Evolutionary conservation across 31 red algal species (phyloP).

Genomic region (Odonthalia washingtoniensis): DNA sequence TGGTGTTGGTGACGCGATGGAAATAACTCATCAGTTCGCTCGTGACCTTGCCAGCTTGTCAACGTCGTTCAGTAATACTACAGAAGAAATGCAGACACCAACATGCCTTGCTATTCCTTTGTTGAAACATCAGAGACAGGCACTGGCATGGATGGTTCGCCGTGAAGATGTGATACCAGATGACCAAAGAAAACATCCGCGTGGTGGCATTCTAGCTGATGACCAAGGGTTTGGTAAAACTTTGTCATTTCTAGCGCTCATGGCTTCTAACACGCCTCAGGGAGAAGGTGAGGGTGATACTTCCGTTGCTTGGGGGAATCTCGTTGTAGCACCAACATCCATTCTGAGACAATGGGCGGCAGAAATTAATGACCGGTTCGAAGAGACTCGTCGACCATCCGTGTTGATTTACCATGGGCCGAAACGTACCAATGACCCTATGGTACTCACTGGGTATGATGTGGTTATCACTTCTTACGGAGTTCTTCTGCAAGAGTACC

Average conservation of each 20-base stretch:
- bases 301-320: slow-evolving; percentile 29
- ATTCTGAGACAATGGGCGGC: slow-evolving; percentile 76
- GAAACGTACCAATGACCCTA: slow-evolving; percentile 23
- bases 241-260: slow-evolving; percentile 61
- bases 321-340: slow-evolving; percentile 75
- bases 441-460: slow-evolving; percentile 49
- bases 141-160: slow-evolving; percentile 65
- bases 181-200: slow-evolving; percentile 24
- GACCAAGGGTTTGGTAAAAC: slow-evolving; percentile 97
- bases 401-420: slow-evolving; percentile 61
- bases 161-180: slow-evolving; percentile 20
- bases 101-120: slow-evolving; percentile 38
- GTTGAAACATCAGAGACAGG: slow-evolving; percentile 67
- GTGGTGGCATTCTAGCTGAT: slow-evolving; percentile 69
- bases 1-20: too few relatives aligned
- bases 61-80: slow-evolving; percentile 38
- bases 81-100: slow-evolving; percentile 35
- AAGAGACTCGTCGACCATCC: slow-evolving; percentile 13
- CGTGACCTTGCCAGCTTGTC: not conserved
- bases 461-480: slow-evolving; percentile 88
- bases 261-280: slow-evolving; percentile 45
- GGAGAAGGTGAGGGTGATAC: not conserved
- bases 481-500: slow-evolving; percentile 56
- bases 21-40: not conserved
- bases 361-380: slow-evolving; percentile 61